A percentile compares a stretch with the other conserved stretches of the same genome.
These are phyloP conservation scores for Fusarium caatingaense DNA, from an alignment of 2,329 filamentous ascomycete genomes.

Conservation along the genomic window DNA sequence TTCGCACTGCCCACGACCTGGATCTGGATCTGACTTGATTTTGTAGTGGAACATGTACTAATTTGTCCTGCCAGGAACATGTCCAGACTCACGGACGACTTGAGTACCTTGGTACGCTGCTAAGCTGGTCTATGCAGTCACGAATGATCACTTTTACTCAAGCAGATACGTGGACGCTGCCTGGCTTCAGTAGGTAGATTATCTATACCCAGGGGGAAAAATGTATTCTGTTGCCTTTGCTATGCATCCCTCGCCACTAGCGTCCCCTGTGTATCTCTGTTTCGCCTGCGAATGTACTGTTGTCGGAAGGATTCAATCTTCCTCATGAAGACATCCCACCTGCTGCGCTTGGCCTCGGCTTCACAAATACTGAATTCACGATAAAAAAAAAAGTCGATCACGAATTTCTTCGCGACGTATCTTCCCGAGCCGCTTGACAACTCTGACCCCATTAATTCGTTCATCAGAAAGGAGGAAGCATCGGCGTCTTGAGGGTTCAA, in stretches of 20 bases:
- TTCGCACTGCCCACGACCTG: background rate
- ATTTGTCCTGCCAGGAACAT: background rate
- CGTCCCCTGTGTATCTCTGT: background rate
- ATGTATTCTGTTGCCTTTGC: background rate
- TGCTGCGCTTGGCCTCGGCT: accelerated
- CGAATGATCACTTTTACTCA: background rate
- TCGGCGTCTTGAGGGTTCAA: background rate
- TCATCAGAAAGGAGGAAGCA: background rate
- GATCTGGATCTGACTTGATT: background rate
- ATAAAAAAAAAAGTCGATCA: background rate
- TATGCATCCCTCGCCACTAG: background rate
- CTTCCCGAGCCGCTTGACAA: background rate
- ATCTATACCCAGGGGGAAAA: background rate
- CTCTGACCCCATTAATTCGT: background rate
- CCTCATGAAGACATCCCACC: background rate
- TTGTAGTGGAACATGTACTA: background rate
- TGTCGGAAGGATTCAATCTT: background rate
- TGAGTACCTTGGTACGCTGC: background rate
- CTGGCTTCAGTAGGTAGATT: background rate
- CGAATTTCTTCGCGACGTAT: background rate
- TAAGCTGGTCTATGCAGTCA: background rate
- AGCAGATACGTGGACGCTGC: background rate
- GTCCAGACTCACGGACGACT: no score
- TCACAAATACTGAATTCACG: background rate
- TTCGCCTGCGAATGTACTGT: background rate